Conservation (phyloP, 2,329 filamentous ascomycete species). For the Penicillium sclerotiorum region DNA sequence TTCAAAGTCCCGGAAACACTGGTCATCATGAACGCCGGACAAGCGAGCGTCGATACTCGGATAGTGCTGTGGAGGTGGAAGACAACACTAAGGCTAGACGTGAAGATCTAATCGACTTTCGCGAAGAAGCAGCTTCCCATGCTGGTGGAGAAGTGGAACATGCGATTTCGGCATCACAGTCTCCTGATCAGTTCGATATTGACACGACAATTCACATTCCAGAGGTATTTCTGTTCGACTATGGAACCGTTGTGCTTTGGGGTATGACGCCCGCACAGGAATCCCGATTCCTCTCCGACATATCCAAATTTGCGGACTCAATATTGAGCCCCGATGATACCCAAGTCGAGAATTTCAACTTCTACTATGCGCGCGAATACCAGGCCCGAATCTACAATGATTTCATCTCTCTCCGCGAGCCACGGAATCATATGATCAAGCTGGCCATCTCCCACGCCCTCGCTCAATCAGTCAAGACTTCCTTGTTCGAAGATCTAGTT, state of each 20-base stretch:
- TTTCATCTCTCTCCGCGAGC: conserved; percentile 92
- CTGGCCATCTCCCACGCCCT: conserved; percentile 94
- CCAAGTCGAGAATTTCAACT: conserved; percentile 97
- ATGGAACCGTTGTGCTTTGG: conserved; percentile 97
- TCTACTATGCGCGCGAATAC: conserved; percentile 98
- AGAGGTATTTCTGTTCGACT: conserved; percentile 95
- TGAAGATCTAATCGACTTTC: conserved; percentile 67
- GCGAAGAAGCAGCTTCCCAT: conserved; percentile 43
- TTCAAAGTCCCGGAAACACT: conserved; percentile 31
- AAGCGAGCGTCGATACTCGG: conserved; percentile 70
- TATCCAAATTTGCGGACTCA: conserved; percentile 90
- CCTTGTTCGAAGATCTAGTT: conserved; percentile 92
- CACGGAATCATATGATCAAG: conserved; percentile 97
- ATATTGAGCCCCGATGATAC: conserved; percentile 86
- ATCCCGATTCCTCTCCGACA: conserved; percentile 86
- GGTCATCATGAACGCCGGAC: conserved; percentile 37
- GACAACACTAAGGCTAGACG: conserved; percentile 58
- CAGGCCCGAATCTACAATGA: conserved; percentile 99
- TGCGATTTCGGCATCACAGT: conserved; percentile 25
- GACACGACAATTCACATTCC: conserved; percentile 88
- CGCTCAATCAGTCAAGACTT: conserved; percentile 96
- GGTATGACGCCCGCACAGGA: conserved; percentile 93
- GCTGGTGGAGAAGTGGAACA: conserved; percentile 26
- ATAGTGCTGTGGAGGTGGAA: conserved; percentile 67
- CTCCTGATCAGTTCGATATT: conserved; percentile 64